A percentile compares a stretch with the other conserved stretches of the same genome.
These are phyloP conservation scores for Oryza rufipogon DNA, from an alignment of 176 grass and related monocot genomes.

Conservation along the genomic window DNA sequence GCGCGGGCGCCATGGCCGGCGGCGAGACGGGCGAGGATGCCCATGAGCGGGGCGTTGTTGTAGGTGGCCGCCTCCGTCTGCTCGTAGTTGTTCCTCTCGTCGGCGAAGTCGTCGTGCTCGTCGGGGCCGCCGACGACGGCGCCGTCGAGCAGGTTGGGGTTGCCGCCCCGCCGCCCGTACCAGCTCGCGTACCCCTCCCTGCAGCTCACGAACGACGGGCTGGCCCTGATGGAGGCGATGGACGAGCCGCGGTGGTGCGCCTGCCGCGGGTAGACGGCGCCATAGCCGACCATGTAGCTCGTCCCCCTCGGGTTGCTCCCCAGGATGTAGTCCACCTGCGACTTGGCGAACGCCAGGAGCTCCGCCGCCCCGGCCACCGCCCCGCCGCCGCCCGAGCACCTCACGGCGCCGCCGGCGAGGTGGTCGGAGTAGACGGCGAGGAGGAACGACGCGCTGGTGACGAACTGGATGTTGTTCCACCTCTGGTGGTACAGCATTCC, in stretches of 20 bases:
- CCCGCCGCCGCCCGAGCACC: constrained; percentile 37
- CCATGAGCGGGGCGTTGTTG: constrained; percentile 85
- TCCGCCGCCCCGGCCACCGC: constrained; percentile 35
- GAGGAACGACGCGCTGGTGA: constrained; percentile 77
- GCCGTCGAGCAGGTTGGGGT: constrained; percentile 85
- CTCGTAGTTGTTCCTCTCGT: constrained; percentile 82
- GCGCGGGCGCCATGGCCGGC: constrained; percentile 37
- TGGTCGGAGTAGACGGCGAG: constrained; percentile 75
- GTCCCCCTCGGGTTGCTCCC: constrained; percentile 82
- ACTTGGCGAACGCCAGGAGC: constrained; percentile 65
- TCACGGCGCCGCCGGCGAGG: constrained; percentile 41
- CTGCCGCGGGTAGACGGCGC: constrained; percentile 61
- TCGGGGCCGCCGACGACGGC: constrained; percentile 84
- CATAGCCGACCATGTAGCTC: constrained; percentile 94
- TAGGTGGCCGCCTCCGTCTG: constrained; percentile 92
- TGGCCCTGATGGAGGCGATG: constrained; percentile 66
- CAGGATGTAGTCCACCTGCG: constrained; percentile 88
- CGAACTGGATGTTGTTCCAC: constrained; percentile 97
- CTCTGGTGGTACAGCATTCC: constrained; percentile 70
- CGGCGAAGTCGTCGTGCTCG: constrained; percentile 70
- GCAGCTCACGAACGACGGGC: constrained; percentile 68
- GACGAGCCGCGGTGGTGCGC: constrained; percentile 86
- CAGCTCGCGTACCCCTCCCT: constrained; percentile 59
- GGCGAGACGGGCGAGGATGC: constrained; percentile 72
- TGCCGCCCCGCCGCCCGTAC: constrained; percentile 55